Conservation (phyloP, 352 stramenopile genomes). For the Pythium aristosporum region DNA sequence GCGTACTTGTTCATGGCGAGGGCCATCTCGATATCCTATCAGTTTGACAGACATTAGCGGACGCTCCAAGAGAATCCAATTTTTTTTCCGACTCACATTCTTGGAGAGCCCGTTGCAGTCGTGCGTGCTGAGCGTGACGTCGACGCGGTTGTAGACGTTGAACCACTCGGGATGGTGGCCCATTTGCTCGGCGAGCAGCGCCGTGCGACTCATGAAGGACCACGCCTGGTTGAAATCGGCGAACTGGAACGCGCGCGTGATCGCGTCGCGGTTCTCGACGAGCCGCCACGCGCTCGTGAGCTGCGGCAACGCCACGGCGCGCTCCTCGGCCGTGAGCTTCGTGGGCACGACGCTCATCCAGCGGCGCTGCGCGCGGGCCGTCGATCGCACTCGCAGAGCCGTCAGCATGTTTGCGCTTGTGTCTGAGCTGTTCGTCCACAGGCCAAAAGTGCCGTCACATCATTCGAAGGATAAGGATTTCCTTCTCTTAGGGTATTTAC, state of each 20-base stretch:
- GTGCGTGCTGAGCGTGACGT: slow-evolving; percentile 97
- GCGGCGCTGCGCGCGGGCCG: slow-evolving; percentile 6
- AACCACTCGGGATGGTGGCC: slow-evolving; percentile 99
- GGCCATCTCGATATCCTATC: slow-evolving; percentile 63
- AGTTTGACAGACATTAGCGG: no score
- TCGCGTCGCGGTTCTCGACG: slow-evolving; percentile 71
- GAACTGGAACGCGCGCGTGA: slow-evolving; percentile 83
- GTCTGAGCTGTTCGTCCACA: not conserved
- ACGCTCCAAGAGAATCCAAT: not conserved
- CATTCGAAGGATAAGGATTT: not conserved
- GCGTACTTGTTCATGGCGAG: slow-evolving; percentile 77
- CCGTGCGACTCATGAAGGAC: slow-evolving; percentile 75
- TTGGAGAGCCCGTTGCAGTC: slow-evolving; percentile 92
- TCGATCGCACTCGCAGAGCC: slow-evolving; percentile 5
- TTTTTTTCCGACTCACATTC: slow-evolving; percentile 56
- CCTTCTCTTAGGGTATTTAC: no score
- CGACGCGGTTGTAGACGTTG: slow-evolving; percentile 98
- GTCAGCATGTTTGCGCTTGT: not conserved
- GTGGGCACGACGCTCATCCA: slow-evolving; percentile 40
- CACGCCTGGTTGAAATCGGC: slow-evolving; percentile 82
- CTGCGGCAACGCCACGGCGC: slow-evolving; percentile 36
- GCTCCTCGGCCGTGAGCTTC: slow-evolving; percentile 48
- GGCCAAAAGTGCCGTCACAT: not conserved
- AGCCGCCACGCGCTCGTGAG: slow-evolving; percentile 51
- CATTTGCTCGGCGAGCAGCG: slow-evolving; percentile 83